Percentiles rank a stretch among this genome's conserved stretches.
phyloP scores from a whole-genome alignment of 192 early-diverging fungal species.

The Irineochytrium annulatum region DNA sequence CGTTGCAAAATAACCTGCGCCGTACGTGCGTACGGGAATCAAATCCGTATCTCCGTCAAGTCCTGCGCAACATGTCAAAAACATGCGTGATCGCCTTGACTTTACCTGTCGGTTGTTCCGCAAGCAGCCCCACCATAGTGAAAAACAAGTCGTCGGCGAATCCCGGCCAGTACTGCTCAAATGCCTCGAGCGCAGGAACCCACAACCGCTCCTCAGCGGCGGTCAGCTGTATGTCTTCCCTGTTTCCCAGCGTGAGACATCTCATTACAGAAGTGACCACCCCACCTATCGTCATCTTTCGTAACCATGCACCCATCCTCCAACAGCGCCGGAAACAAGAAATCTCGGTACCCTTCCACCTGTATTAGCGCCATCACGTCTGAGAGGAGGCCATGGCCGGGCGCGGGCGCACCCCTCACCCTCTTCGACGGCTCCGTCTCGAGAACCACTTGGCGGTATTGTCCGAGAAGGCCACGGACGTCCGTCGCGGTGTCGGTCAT shows the following conservation, averaged over 20 bases:
- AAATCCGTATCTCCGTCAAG: constrained; percentile 1
- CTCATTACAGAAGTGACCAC: not conserved
- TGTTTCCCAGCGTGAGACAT: not conserved
- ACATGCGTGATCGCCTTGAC: not conserved
- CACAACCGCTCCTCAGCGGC: constrained; percentile 11
- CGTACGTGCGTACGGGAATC: not conserved
- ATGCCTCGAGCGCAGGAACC: constrained; percentile 20
- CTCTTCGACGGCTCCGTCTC: not conserved
- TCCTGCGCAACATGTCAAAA: not conserved
- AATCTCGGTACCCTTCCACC: constrained; percentile 32
- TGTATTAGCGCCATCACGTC: constrained; percentile 24
- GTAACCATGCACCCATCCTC: constrained; percentile 35
- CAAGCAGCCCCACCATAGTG: constrained; percentile 22
- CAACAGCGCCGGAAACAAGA: constrained; percentile 33
- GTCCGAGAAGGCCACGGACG: constrained; percentile 11
- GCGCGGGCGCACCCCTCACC: not conserved
- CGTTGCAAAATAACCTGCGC: constrained; percentile 6
- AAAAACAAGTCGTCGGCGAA: constrained; percentile 37
- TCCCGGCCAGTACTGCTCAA: constrained; percentile 37
- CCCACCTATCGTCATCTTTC: not conserved
- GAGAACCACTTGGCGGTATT: not conserved
- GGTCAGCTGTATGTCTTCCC: too few species aligned
- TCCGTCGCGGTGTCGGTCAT: constrained; percentile 24
- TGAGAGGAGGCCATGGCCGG: not conserved
- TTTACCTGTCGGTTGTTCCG: not conserved